A percentile compares a stretch with the other conserved stretches of the same genome.
These are phyloP conservation scores for Sporothrix pallida DNA, from an alignment of 2,329 filamentous ascomycete species.

Conservation along the genomic window DNA sequence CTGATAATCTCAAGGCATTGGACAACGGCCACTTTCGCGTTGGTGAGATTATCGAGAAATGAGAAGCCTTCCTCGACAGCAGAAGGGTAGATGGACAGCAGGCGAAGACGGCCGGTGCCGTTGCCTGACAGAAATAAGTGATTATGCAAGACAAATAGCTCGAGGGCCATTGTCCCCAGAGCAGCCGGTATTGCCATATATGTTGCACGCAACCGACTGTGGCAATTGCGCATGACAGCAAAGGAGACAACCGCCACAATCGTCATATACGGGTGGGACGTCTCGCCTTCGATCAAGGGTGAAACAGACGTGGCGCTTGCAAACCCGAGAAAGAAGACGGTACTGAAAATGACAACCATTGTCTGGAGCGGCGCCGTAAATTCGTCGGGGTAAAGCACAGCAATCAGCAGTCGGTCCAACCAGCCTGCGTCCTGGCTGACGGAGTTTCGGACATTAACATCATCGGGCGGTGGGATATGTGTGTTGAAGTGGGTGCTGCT, in stretches of 20 bases:
- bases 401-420: constrained; percentile 32
- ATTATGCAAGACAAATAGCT: constrained; percentile 65
- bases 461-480: neutral
- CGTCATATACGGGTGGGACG: constrained; percentile 51
- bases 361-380: constrained; percentile 52
- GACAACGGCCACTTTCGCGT: neutral
- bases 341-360: constrained; percentile 41
- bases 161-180: constrained; percentile 62
- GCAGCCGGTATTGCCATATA: constrained; percentile 57
- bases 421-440: constrained; percentile 24
- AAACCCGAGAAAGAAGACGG: constrained; percentile 45
- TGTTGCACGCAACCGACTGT: constrained; percentile 48
- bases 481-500: neutral
- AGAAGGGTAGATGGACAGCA: constrained; percentile 19
- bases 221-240: constrained; percentile 58
- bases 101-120: constrained; percentile 56
- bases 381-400: constrained; percentile 33
- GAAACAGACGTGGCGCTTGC: constrained; percentile 40
- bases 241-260: constrained; percentile 60
- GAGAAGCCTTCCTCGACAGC: neutral
- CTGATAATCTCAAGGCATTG: constrained; percentile 24
- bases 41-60: neutral
- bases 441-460: neutral
- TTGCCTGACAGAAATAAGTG: constrained; percentile 68
- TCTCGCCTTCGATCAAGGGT: constrained; percentile 1